Conservation (phyloP, 73 alveolate genomes). For the Stentor roeselii region DNA sequence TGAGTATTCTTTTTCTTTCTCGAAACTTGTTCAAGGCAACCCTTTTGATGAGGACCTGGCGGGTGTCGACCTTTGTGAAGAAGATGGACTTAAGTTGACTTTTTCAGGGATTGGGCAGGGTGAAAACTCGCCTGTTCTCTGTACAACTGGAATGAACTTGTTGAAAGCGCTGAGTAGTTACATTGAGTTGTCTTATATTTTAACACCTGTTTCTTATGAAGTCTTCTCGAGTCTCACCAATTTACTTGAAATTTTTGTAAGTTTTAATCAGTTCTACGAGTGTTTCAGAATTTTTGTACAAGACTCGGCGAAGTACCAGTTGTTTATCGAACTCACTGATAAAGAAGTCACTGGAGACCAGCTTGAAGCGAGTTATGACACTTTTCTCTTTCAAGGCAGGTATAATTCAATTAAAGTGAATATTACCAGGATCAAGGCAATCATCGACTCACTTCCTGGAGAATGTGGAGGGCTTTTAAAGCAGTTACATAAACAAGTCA, state of each 20-base stretch:
- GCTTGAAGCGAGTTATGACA: neutral
- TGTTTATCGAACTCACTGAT: neutral
- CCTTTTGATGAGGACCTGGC: neutral
- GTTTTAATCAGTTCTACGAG: neutral
- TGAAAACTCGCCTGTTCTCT: conserved; percentile 5
- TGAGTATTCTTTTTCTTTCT: neutral
- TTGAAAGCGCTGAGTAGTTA: neutral
- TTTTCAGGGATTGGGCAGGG: neutral
- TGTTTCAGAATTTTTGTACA: neutral
- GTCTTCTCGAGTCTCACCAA: neutral
- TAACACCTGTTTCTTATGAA: conserved; percentile 16
- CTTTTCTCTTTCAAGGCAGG: neutral
- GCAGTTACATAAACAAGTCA: neutral
- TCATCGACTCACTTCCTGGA: neutral
- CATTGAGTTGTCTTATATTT: neutral
- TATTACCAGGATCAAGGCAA: neutral
- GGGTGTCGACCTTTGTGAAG: neutral
- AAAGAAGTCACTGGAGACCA: neutral
- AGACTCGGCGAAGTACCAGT: neutral
- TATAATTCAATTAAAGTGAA: neutral
- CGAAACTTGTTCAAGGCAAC: neutral
- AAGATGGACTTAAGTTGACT: neutral
- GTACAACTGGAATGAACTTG: neutral
- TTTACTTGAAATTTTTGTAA: neutral
- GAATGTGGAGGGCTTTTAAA: neutral